Conservation (phyloP, 2,329 filamentous ascomycete genomes). For the Beauveria varroae region DNA sequence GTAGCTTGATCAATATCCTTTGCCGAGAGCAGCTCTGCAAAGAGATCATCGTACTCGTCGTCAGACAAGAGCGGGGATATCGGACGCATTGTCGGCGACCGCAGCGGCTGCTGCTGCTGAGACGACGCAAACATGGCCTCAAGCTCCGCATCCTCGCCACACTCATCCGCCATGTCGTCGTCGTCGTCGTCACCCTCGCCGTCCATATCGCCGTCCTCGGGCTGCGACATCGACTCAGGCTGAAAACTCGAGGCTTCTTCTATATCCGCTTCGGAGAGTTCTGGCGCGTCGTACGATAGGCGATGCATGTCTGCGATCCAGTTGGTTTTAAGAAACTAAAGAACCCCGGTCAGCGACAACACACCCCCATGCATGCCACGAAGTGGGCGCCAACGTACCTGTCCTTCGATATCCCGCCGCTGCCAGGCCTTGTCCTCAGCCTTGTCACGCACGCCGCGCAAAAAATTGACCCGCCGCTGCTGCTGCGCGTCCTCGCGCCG, state of each 20-base stretch:
- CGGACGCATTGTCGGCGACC: conserved; percentile 18
- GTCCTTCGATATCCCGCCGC: conserved; percentile 54
- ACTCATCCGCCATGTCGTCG: conserved; percentile 45
- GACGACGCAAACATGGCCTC: conserved; percentile 48
- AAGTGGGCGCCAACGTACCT: conserved; percentile 21
- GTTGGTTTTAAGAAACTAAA: conserved; percentile 29
- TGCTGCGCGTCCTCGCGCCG: conserved; percentile 56
- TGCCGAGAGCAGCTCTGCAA: conserved; percentile 35
- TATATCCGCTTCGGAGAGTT: conserved; percentile 42
- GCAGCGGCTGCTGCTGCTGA: conserved; percentile 22
- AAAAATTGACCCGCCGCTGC: conserved; percentile 57
- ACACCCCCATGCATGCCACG: background rate
- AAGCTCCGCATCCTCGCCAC: conserved; percentile 47
- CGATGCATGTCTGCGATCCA: conserved; percentile 26
- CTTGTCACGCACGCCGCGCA: conserved; percentile 57
- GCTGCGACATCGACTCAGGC: conserved; percentile 17
- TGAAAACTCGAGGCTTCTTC: conserved; percentile 39
- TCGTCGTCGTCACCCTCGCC: conserved; percentile 40
- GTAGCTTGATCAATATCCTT: conserved; percentile 1
- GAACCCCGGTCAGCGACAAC: background rate
- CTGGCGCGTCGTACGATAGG: conserved; percentile 27
- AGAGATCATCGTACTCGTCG: conserved; percentile 55
- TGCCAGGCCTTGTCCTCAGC: conserved; percentile 54
- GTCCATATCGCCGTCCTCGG: conserved; percentile 38
- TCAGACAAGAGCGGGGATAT: conserved; percentile 36